Evolutionary conservation across 1,284 basidiomycete species (phyloP).

Genomic region (Spongiforma sp.): DNA sequence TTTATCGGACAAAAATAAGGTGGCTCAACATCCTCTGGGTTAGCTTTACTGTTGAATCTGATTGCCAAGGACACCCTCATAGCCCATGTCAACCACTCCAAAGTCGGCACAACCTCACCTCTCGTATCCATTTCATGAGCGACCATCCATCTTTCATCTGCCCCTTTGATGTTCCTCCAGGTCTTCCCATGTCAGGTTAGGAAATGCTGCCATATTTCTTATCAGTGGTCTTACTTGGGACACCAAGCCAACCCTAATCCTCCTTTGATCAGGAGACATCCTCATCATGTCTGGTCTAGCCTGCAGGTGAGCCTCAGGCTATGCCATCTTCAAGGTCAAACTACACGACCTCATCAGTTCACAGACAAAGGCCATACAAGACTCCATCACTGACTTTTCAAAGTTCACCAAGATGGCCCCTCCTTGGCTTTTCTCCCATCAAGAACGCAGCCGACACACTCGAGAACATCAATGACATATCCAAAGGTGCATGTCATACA

Average conservation of each 20-base stretch:
- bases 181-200: slow-evolving; percentile 66
- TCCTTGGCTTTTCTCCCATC: too few relatives aligned
- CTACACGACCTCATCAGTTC: too few relatives aligned
- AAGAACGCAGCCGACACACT: too few relatives aligned
- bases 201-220: slow-evolving; percentile 86
- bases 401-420: too few relatives aligned
- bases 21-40: background rate
- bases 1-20: slow-evolving; percentile 77
- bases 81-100: slow-evolving; percentile 93
- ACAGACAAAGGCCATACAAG: too few relatives aligned
- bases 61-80: slow-evolving; percentile 79
- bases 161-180: background rate
- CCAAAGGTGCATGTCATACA: too few relatives aligned
- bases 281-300: slow-evolving; percentile 91
- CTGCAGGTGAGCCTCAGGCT: slow-evolving; percentile 82
- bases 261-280: slow-evolving; percentile 87
- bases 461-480: too few relatives aligned
- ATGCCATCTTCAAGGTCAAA: too few relatives aligned
- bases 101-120: slow-evolving; percentile 84
- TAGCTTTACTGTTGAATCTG: too few relatives aligned
- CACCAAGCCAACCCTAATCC: slow-evolving; percentile 74
- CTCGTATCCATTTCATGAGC: slow-evolving; percentile 89
- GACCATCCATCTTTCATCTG: background rate
- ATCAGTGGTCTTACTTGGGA: slow-evolving; percentile 85
- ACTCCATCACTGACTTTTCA: too few relatives aligned